Evolutionary conservation across 2,329 filamentous ascomycete genomes (phyloP).

Genomic region (Venturia carpophila): DNA sequence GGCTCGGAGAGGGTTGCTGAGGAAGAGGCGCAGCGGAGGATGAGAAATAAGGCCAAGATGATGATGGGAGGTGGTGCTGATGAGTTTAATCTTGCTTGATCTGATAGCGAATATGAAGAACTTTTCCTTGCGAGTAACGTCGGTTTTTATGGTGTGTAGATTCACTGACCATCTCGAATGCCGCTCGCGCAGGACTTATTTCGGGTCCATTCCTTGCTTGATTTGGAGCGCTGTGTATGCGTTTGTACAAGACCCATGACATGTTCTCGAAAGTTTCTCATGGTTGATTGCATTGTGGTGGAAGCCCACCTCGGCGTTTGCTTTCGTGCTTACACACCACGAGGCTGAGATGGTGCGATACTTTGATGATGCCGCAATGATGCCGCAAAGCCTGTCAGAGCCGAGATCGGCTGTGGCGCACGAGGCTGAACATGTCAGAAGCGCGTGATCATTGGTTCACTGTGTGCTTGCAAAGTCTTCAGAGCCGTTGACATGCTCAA

Average conservation of each 20-base stretch:
- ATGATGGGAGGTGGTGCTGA: conserved; percentile 46
- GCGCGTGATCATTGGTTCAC: not conserved
- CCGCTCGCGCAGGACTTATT: too few species aligned
- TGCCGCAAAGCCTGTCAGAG: not conserved
- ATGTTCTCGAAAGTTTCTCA: too few species aligned
- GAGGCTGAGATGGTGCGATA: not conserved
- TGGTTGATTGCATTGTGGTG: too few species aligned
- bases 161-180: too few species aligned
- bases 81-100: conserved; percentile 51
- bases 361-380: conserved; percentile 4
- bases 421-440: conserved; percentile 5
- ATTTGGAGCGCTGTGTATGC: too few species aligned
- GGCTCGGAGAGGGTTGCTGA: conserved; percentile 30
- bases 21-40: conserved; percentile 45
- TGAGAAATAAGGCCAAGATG: conserved; percentile 47
- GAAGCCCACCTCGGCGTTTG: not conserved
- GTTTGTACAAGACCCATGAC: too few species aligned
- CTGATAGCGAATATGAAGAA: not conserved
- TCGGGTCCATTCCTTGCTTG: too few species aligned
- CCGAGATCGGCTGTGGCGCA: not conserved
- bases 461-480: too few species aligned
- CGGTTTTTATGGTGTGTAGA: too few species aligned
- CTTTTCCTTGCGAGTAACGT: too few species aligned
- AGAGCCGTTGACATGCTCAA: too few species aligned
- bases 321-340: not conserved